Base-by-base conservation (phyloP, 78 protist genomes). In the Bodo saltans region DNA sequence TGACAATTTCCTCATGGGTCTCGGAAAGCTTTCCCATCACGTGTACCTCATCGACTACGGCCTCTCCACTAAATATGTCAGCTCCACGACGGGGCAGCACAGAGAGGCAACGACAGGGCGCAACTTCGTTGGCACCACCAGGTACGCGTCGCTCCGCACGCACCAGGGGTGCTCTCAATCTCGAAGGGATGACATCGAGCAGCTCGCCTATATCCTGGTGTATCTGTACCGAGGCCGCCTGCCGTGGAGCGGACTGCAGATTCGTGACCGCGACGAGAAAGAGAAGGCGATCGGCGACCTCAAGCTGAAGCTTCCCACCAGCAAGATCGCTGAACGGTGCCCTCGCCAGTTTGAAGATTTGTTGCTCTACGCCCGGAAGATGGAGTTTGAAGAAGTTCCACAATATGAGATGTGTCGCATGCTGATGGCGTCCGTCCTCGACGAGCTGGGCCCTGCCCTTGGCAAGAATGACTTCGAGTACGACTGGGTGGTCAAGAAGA, bases 91-190 rank as follows among this genome's bases (percentile, higher is more conserved):
- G 0, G 92, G 89, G 47, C 88, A 88, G 86, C 99, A 97, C 86
- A 96, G 95, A 32, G 95, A 95, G 0, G 96, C 94, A 68, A 25
- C 33, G 33, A n/a, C n/a, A n/a, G 99, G 96, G 83, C 95, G 93
- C 89, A 91, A 87, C 67, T 87, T 97, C 33, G 95, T 97, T 2
- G 99, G 98, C 42, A 97, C 98, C 0, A 97, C 97, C 12, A 87
- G 98, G 26, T 95, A 94, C 74, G 96, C 97, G 3, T 72, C 87
- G n/a, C 88, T 94, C 84, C 92, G 95, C 85, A 93, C 98, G 28
- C 98, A 97, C 52, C 87, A 89, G 34, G 97, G 98, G 69, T 91
- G 90, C n/a, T 90, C 89, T 74, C 92, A 89, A 39, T 8, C 78
- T n/a, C 84, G 84, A 21, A 8, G 84, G n/a, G 84, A 79, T 79